Conservation (phyloP, 352 stramenopile genomes). For the Pythium guiyangense region DNA sequence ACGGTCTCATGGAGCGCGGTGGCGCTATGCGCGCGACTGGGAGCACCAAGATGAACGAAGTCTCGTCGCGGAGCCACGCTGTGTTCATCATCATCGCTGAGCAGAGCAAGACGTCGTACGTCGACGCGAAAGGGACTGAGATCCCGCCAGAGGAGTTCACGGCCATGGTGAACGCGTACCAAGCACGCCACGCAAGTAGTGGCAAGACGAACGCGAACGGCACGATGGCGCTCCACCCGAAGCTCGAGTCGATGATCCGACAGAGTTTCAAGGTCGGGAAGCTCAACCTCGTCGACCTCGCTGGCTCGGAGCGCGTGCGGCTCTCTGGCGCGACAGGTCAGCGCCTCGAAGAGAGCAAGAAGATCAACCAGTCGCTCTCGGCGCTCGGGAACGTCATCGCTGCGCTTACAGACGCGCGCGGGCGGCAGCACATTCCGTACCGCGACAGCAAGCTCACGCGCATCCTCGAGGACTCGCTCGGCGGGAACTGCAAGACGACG, state of each 20-base stretch:
- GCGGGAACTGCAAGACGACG: slow-evolving; percentile 93
- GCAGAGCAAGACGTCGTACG: slow-evolving; percentile 89
- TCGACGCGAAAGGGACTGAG: slow-evolving; percentile 76
- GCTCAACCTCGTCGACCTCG: slow-evolving; percentile 92
- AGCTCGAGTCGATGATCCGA: slow-evolving; percentile 85
- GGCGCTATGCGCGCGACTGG: slow-evolving; percentile 76
- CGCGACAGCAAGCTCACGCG: slow-evolving; percentile 92
- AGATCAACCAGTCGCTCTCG: slow-evolving; percentile 92
- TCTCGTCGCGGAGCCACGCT: slow-evolving; percentile 83
- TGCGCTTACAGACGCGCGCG: slow-evolving; percentile 82
- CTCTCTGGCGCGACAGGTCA: slow-evolving; percentile 85
- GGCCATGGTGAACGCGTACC: slow-evolving; percentile 69
- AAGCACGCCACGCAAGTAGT: slow-evolving; percentile 34
- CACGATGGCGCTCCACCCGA: slow-evolving; percentile 42
- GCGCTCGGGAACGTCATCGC: slow-evolving; percentile 90
- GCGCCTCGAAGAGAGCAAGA: slow-evolving; percentile 89
- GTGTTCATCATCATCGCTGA: slow-evolving; percentile 96
- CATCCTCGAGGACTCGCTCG: slow-evolving; percentile 86
- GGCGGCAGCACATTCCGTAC: slow-evolving; percentile 91
- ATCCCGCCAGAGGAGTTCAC: slow-evolving; percentile 85
- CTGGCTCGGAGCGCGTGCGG: slow-evolving; percentile 87
- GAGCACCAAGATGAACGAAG: slow-evolving; percentile 89
- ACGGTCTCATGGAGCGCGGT: slow-evolving; percentile 92
- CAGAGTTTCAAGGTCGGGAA: slow-evolving; percentile 95
- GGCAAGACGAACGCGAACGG: slow-evolving; percentile 20